Evolutionary conservation across 148 eudicot genomes (phyloP).

Genomic region (Nyssa sinensis): DNA sequence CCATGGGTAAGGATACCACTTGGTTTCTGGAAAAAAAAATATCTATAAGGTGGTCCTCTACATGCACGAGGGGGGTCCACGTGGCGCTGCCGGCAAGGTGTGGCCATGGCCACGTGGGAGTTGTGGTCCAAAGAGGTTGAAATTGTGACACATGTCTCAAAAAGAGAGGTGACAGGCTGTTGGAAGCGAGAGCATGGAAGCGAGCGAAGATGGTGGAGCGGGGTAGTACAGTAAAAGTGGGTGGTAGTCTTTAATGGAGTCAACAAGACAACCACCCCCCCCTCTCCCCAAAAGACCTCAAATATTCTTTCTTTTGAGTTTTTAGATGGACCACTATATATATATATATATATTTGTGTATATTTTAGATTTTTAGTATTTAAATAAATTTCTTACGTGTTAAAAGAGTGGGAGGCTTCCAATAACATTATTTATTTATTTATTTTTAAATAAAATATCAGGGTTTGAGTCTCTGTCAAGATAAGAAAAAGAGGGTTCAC

Average conservation of each 20-base stretch:
- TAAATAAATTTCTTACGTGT: too few species aligned
- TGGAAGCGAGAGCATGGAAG: constrained; percentile 1
- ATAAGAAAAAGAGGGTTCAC: too few species aligned
- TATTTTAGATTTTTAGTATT: too few species aligned
- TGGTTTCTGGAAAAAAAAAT: too few species aligned
- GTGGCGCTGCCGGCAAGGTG: constrained; percentile 35
- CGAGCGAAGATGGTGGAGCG: not conserved
- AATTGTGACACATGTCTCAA: constrained; percentile 8
- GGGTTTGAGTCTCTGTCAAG: too few species aligned
- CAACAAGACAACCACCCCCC: too few species aligned
- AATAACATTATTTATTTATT: too few species aligned
- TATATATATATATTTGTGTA: not conserved
- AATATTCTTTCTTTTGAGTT: not conserved
- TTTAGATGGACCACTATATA: too few species aligned
- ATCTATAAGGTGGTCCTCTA: constrained; percentile 23
- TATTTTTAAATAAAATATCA: too few species aligned
- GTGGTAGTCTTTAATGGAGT: not conserved
- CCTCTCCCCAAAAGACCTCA: not conserved
- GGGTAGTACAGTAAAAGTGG: not conserved
- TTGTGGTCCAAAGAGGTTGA: constrained; percentile 37
- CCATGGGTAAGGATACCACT: too few species aligned
- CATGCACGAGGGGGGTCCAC: constrained; percentile 17
- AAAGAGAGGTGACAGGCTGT: constrained; percentile 30
- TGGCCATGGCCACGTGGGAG: constrained; percentile 46
- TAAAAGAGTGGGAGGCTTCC: too few species aligned